Percentiles rank a stretch among this genome's conserved stretches.
These are phyloP conservation scores for Chlorencoelia australis DNA, from an alignment of 2,329 filamentous ascomycete species.

Conservation along the genomic window DNA sequence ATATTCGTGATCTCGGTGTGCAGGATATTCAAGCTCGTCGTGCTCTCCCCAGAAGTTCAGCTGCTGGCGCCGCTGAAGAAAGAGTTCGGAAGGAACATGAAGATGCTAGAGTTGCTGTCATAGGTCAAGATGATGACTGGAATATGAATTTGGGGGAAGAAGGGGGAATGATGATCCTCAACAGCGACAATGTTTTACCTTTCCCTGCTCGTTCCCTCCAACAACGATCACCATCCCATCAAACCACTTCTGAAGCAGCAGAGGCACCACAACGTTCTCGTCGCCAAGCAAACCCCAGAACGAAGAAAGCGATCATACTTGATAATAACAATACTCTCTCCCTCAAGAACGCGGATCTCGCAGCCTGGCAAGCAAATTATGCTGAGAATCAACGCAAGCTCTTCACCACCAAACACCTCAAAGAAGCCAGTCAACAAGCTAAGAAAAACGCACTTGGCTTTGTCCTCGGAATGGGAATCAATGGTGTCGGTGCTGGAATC, in stretches of 20 bases:
- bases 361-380: constrained; percentile 49
- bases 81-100: constrained; percentile 34
- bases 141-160: constrained; percentile 25
- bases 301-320: constrained; percentile 34
- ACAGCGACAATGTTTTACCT: constrained; percentile 20
- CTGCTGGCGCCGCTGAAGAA: constrained; percentile 30
- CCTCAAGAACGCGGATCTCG: constrained; percentile 45
- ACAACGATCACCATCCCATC: constrained; percentile 15
- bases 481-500: constrained; percentile 39
- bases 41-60: constrained; percentile 13
- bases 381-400: constrained; percentile 47
- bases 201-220: constrained; percentile 13
- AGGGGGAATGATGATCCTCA: constrained; percentile 23
- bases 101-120: constrained; percentile 26
- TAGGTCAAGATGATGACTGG: constrained; percentile 24
- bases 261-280: constrained; percentile 30
- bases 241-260: constrained; percentile 30
- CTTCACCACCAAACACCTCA: constrained; percentile 33
- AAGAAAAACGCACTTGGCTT: constrained; percentile 55
- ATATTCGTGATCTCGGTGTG: constrained; percentile 38
- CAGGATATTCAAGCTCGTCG: constrained; percentile 16
- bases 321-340: constrained; percentile 38
- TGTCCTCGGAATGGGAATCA: constrained; percentile 47
- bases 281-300: constrained; percentile 21
- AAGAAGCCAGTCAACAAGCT: constrained; percentile 35